Percentiles rank a stretch among this genome's conserved stretches.
These are phyloP conservation scores for Hevea brasiliensis DNA, from an alignment of 345 rosid species.

Conservation along the genomic window DNA sequence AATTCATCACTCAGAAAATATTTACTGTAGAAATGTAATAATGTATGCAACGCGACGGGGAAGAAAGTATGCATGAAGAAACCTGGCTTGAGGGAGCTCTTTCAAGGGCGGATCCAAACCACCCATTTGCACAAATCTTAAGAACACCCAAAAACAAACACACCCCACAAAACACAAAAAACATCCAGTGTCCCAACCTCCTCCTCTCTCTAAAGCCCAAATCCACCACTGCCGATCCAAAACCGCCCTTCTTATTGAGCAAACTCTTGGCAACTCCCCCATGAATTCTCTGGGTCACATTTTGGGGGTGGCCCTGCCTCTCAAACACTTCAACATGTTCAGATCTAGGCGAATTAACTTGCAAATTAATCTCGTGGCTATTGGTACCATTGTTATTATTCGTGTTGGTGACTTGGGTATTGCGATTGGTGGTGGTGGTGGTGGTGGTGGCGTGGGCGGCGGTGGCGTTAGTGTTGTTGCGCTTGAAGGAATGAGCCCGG, in stretches of 20 bases:
- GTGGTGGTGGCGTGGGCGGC: slow-evolving; percentile 4
- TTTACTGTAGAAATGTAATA: neutral
- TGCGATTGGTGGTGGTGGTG: slow-evolving; percentile 11
- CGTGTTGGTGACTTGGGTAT: slow-evolving; percentile 2
- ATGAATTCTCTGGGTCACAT: slow-evolving; percentile 49
- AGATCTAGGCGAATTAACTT: slow-evolving; percentile 72
- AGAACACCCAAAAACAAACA: slow-evolving; percentile 86
- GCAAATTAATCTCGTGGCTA: slow-evolving; percentile 75
- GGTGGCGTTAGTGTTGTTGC: slow-evolving; percentile 38
- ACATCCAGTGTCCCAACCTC: slow-evolving; percentile 87
- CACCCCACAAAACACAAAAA: slow-evolving; percentile 68
- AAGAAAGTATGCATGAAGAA: neutral
- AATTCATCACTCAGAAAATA: too few relatives aligned
- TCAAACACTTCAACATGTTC: slow-evolving; percentile 51
- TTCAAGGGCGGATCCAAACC: slow-evolving; percentile 89
- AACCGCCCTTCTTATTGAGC: slow-evolving; percentile 41
- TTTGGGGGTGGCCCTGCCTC: slow-evolving; percentile 35
- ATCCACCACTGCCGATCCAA: slow-evolving; percentile 58
- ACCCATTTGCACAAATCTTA: slow-evolving; percentile 83
- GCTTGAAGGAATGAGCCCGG: slow-evolving; percentile 87
- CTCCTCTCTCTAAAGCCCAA: slow-evolving; percentile 69
- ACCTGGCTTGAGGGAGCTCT: slow-evolving; percentile 56
- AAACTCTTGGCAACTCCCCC: slow-evolving; percentile 36
- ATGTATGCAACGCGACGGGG: neutral
- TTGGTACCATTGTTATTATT: slow-evolving; percentile 8